phyloP scores from a whole-genome alignment of 2,329 filamentous ascomycete species.

The Ophiostoma sp. region DNA sequence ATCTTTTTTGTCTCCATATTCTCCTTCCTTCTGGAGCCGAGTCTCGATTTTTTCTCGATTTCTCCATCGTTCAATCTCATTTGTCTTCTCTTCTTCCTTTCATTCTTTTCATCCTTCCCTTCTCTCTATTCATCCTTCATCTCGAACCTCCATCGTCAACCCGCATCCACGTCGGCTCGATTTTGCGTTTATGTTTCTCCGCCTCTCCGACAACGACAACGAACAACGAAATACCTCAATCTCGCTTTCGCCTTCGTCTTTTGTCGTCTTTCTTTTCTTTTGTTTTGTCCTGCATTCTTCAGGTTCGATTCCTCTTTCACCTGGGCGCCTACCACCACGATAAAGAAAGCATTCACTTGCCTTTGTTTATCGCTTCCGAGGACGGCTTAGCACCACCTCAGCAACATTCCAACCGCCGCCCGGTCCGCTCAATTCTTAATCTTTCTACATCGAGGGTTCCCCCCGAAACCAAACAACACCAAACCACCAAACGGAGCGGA shows the following conservation, averaged over 20 bases:
- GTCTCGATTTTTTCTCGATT: not conserved
- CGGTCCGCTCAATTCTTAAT: not conserved
- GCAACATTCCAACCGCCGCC: not conserved
- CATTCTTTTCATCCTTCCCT: not conserved
- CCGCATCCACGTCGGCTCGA: constrained; percentile 9
- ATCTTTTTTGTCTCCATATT: constrained; percentile 5
- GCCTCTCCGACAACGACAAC: not conserved
- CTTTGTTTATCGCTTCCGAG: constrained; percentile 27
- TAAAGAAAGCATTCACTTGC: constrained; percentile 29
- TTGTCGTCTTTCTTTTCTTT: not conserved
- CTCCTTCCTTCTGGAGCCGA: not conserved
- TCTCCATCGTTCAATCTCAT: constrained; percentile 7
- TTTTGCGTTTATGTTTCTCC: not conserved
- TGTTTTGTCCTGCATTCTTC: constrained; percentile 2
- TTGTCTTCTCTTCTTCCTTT: not conserved
- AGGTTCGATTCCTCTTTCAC: not conserved
- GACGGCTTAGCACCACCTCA: not conserved
- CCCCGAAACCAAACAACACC: constrained; percentile 9
- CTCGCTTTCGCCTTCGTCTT: not conserved
- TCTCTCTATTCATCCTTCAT: not conserved
- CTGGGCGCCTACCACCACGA: not conserved
- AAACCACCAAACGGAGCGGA: not conserved
- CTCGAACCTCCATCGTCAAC: not conserved
- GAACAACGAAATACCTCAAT: not conserved
- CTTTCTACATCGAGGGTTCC: not conserved